Conservation (phyloP, 306 rosid genomes). For the Quercus suber region DNA sequence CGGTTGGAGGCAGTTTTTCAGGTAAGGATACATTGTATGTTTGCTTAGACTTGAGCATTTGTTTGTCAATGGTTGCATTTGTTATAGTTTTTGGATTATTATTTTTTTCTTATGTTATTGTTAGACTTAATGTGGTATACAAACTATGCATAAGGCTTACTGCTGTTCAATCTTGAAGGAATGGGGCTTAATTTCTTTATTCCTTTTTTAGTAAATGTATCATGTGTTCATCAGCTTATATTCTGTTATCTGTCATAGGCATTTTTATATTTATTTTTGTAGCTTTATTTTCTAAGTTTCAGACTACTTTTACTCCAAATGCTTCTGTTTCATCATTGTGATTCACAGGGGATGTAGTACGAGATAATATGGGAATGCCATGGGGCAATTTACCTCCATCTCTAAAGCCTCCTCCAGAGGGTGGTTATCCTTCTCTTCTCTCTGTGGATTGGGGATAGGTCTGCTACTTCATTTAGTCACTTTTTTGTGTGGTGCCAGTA, state of each 20-base stretch:
- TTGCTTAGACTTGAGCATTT: background rate
- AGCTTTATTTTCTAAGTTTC: background rate
- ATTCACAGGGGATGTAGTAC: slow-evolving; percentile 43
- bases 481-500: background rate
- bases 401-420: slow-evolving; percentile 64
- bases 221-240: background rate
- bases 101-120: background rate
- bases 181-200: background rate
- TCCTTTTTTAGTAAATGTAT: background rate
- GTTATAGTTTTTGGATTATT: background rate
- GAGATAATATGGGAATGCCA: slow-evolving; percentile 44
- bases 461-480: background rate
- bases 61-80: background rate
- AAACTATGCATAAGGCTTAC: background rate
- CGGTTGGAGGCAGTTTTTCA: slow-evolving; percentile 21
- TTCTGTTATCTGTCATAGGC: background rate
- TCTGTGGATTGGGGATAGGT: slow-evolving; percentile 63
- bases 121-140: slow-evolving; percentile 1
- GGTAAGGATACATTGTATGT: slow-evolving; percentile 29
- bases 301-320: background rate
- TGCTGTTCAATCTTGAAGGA: background rate
- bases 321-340: background rate
- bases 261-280: background rate
- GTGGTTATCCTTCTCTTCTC: slow-evolving; percentile 53
- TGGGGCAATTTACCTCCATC: slow-evolving; percentile 81